phyloP scores from a whole-genome alignment of 2,329 filamentous ascomycete species.

The Fusarium mexicanum region DNA sequence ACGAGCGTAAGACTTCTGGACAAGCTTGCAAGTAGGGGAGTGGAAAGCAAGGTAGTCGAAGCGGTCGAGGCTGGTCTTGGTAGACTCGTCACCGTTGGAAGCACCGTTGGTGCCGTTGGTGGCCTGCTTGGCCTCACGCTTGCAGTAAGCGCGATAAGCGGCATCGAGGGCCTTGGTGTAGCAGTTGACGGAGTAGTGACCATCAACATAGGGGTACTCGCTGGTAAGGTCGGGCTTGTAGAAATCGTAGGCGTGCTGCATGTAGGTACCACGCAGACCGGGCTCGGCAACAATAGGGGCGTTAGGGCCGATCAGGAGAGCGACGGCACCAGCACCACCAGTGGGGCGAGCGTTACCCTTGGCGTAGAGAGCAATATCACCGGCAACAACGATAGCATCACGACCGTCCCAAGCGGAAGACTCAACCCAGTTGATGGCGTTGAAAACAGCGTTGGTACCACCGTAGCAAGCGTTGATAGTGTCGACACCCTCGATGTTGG shows the following conservation, averaged over 20 bases:
- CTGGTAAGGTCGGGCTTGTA: conserved; percentile 90
- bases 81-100: conserved; percentile 55
- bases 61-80: conserved; percentile 76
- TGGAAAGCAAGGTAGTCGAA: conserved; percentile 89
- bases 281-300: conserved; percentile 81
- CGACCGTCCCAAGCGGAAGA: conserved; percentile 88
- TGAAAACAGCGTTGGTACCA: conserved; percentile 85
- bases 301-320: conserved; percentile 81
- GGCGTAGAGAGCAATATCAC: conserved; percentile 86
- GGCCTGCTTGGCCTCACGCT: conserved; percentile 71
- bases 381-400: conserved; percentile 81
- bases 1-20: conserved; percentile 85
- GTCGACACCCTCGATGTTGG: conserved; percentile 85
- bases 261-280: conserved; percentile 81
- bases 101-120: conserved; percentile 65
- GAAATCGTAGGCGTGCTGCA: conserved; percentile 88
- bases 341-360: conserved; percentile 85
- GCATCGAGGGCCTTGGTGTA: conserved; percentile 83
- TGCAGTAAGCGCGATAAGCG: conserved; percentile 83
- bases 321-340: conserved; percentile 81
- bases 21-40: conserved; percentile 86
- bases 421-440: conserved; percentile 86
- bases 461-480: conserved; percentile 88
- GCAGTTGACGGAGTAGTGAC: conserved; percentile 84
- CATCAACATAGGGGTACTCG: conserved; percentile 88